A percentile compares a stretch with the other conserved stretches of the same genome.
These are phyloP conservation scores for Carnegiea gigantea DNA, from an alignment of 179 eudicot species.

Conservation along the genomic window DNA sequence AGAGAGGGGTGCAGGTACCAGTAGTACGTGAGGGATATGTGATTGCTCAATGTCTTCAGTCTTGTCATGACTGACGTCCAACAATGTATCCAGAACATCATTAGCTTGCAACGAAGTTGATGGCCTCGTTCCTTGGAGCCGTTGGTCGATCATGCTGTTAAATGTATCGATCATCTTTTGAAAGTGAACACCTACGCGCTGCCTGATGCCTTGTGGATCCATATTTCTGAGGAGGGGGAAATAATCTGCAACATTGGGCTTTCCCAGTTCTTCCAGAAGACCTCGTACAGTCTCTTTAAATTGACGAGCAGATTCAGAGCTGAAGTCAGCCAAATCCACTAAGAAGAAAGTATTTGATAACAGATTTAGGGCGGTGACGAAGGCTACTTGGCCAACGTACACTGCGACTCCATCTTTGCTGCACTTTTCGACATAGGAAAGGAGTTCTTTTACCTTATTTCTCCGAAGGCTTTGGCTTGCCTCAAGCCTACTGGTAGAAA, in stretches of 20 bases:
- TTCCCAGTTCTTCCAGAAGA: conserved; percentile 28
- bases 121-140: conserved; percentile 16
- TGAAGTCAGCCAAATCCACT: conserved; percentile 23
- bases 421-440: conserved; percentile 17
- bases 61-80: conserved; percentile 23
- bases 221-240: conserved; percentile 28
- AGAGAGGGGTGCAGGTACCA: conserved; percentile 11
- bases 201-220: conserved; percentile 33
- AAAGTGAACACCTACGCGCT: conserved; percentile 14
- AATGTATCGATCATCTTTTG: conserved; percentile 21
- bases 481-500: conserved; percentile 25
- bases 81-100: conserved; percentile 32
- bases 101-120: conserved; percentile 5
- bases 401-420: conserved; percentile 25
- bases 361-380: conserved; percentile 25
- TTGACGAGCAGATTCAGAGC: conserved; percentile 17
- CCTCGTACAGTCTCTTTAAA: conserved; percentile 24
- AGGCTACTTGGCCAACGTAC: conserved; percentile 29
- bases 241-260: conserved; percentile 28
- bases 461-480: conserved; percentile 16
- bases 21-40: conserved; percentile 15
- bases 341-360: conserved; percentile 33
- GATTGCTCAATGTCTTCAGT: conserved; percentile 20
- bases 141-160: conserved; percentile 22
- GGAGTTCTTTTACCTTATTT: conserved; percentile 20